Percentiles rank a stretch among this genome's conserved stretches.
Evolutionary conservation across 306 rosid genomes (phyloP).

Genomic region (Medicago lupulina): DNA sequence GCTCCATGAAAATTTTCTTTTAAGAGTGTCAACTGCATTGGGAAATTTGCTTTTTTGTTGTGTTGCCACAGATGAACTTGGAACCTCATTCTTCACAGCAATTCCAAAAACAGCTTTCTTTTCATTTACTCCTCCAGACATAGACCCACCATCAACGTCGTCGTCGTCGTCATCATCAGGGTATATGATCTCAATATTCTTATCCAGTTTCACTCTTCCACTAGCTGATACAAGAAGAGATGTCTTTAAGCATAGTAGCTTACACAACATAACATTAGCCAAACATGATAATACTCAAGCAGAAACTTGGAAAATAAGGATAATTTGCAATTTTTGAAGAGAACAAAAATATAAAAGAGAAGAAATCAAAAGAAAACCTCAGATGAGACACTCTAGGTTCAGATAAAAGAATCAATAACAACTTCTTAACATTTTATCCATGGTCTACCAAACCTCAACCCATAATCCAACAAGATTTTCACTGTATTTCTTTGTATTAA

Average conservation of each 20-base stretch:
- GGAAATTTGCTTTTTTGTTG: not conserved
- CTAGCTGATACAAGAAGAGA: not conserved
- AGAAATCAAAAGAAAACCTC: no score
- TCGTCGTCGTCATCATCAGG: constrained; percentile 12
- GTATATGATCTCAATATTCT: not conserved
- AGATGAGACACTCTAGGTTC: not conserved
- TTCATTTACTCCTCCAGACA: not conserved
- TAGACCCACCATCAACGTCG: not conserved
- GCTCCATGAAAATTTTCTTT: no score
- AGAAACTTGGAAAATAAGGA: constrained; percentile 15
- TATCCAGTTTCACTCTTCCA: not conserved
- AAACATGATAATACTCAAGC: constrained; percentile 17
- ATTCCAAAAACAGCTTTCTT: not conserved
- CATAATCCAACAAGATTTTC: no score
- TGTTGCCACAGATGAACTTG: not conserved
- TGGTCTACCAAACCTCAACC: no score
- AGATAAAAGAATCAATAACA: not conserved
- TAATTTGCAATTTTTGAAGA: no score
- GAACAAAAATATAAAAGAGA: no score
- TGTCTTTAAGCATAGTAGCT: not conserved
- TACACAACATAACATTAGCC: constrained; percentile 1
- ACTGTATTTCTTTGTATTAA: no score
- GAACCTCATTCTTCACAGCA: not conserved
- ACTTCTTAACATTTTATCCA: no score
- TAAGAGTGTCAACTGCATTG: no score